A percentile compares a stretch with the other conserved stretches of the same genome.
These are phyloP conservation scores for Candida schatavii DNA, from an alignment of 805 yeast species.

Conservation along the genomic window DNA sequence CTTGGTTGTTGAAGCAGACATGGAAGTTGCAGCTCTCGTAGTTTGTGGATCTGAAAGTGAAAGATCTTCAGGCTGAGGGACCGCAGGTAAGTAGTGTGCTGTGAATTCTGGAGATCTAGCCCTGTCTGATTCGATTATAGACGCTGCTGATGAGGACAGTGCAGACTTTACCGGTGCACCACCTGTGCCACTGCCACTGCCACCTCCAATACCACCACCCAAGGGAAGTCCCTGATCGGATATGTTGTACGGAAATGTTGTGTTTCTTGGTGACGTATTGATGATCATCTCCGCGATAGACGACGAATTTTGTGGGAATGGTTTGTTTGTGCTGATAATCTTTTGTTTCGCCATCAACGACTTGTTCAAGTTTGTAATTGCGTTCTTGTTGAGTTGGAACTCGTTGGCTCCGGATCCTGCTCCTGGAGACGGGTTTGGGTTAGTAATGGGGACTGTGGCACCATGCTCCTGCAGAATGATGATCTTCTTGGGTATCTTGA, in stretches of 20 bases:
- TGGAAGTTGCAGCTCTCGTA: not conserved
- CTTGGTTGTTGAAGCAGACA: constrained; percentile 10
- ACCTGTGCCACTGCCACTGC: not conserved
- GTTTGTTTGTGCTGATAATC: constrained; percentile 33
- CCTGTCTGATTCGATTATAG: not conserved
- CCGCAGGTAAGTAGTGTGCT: not conserved
- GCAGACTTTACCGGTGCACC: not conserved
- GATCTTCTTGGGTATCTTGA: constrained; percentile 11
- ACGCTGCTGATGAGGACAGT: not conserved
- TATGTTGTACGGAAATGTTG: constrained; percentile 15
- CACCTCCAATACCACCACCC: not conserved
- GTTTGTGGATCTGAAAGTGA: not conserved
- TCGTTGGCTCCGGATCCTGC: not conserved
- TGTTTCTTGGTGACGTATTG: constrained; percentile 31
- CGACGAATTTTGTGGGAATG: constrained; percentile 31
- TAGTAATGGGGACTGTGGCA: not conserved
- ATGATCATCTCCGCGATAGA: constrained; percentile 34
- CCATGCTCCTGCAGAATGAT: not conserved
- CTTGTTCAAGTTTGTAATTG: constrained; percentile 40
- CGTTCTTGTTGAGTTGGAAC: constrained; percentile 21
- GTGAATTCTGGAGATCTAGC: not conserved
- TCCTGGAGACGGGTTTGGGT: not conserved
- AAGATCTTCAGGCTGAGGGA: not conserved
- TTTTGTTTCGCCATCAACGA: constrained; percentile 43
- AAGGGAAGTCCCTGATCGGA: constrained; percentile 1